These are phyloP conservation scores for Striga asiatica DNA, from an alignment of 257 asterid species.

Conservation along the genomic window DNA sequence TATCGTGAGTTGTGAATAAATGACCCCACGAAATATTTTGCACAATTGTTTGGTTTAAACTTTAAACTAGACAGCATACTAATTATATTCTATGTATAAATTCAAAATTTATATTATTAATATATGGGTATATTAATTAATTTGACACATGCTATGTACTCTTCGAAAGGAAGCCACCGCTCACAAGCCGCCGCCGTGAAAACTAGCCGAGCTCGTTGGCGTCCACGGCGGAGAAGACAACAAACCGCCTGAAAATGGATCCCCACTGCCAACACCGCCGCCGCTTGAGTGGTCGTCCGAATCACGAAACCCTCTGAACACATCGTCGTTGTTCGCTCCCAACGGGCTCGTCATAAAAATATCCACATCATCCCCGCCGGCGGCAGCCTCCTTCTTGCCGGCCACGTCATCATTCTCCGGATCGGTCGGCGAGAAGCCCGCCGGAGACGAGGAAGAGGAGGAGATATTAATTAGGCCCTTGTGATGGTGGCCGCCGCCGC, in stretches of 20 bases:
- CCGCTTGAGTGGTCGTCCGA: slow-evolving; percentile 20
- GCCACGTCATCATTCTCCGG: slow-evolving; percentile 15
- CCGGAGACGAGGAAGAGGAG: slow-evolving; percentile 28
- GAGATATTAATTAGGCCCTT: slow-evolving; percentile 8
- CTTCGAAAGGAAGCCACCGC: background rate
- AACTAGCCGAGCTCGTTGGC: slow-evolving; percentile 20
- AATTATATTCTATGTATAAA: too few relatives aligned
- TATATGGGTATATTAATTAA: too few relatives aligned
- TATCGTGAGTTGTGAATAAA: too few relatives aligned
- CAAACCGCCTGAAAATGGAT: slow-evolving; percentile 13
- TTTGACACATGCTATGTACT: too few relatives aligned
- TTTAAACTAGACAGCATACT: too few relatives aligned
- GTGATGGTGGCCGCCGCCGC: too few relatives aligned
- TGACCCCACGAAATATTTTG: too few relatives aligned
- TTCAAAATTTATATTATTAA: too few relatives aligned
- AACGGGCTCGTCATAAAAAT: slow-evolving; percentile 21
- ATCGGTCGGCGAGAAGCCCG: slow-evolving; percentile 26
- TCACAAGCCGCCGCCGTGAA: slow-evolving; percentile 14
- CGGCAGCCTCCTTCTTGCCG: slow-evolving; percentile 16
- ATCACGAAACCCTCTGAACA: slow-evolving; percentile 23
- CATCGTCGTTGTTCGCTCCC: slow-evolving; percentile 17
- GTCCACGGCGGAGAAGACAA: slow-evolving; percentile 30
- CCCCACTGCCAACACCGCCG: slow-evolving; percentile 15
- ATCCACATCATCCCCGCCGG: slow-evolving; percentile 18
- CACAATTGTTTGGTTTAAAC: too few relatives aligned